Conservation (phyloP, 306 rosid species). For the Cucurbita argyrosperma region DNA sequence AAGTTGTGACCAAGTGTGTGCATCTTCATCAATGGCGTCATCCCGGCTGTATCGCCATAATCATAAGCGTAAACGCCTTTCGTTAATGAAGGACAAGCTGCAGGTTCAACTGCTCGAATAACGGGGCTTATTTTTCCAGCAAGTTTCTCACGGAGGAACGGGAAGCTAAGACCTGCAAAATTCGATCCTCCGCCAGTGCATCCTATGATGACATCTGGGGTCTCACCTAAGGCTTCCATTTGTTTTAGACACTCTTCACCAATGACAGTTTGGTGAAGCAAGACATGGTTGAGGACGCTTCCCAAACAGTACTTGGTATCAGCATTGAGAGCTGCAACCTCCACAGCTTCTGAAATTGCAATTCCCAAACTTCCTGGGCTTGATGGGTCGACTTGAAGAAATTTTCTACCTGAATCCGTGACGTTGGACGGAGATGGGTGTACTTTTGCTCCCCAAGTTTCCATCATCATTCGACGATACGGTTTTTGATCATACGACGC, state of each 20-base stretch:
- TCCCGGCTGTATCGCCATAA: conserved; percentile 78
- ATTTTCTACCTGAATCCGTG: conserved; percentile 55
- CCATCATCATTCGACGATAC: conserved; percentile 82
- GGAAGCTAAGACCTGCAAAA: conserved; percentile 87
- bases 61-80: conserved; percentile 70
- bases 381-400: conserved; percentile 54
- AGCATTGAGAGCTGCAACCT: conserved; percentile 53
- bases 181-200: conserved; percentile 96
- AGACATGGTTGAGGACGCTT: conserved; percentile 85
- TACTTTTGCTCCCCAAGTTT: conserved; percentile 96
- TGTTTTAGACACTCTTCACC: conserved; percentile 89
- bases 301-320: conserved; percentile 82
- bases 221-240: conserved; percentile 87
- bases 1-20: conserved; percentile 89
- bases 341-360: conserved; percentile 92
- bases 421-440: conserved; percentile 78
- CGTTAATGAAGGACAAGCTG: conserved; percentile 91
- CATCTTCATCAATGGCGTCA: conserved; percentile 98
- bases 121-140: conserved; percentile 57
- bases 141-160: conserved; percentile 75
- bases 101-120: conserved; percentile 85
- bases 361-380: conserved; percentile 93
- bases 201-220: conserved; percentile 74
- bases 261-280: conserved; percentile 81
- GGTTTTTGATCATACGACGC: conserved; percentile 86